phyloP scores from a whole-genome alignment of 148 eudicot genomes.

The Cornus controversa region DNA sequence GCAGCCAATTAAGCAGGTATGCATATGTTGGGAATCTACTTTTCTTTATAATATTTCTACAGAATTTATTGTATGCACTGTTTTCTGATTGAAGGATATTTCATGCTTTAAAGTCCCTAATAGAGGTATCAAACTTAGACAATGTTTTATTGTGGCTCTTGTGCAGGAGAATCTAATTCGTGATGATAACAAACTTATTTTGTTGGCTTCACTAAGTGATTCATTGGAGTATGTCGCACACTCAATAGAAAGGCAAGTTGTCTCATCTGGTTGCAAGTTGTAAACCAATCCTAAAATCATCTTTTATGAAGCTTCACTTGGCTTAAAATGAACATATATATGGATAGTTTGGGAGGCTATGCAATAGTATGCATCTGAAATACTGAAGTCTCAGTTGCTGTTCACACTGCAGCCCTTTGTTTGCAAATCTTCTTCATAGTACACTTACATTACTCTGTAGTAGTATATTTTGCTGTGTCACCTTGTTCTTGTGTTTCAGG shows the following conservation, averaged over 20 bases:
- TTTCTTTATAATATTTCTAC: no score
- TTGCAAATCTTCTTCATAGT: no score
- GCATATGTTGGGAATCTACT: conserved; percentile 1
- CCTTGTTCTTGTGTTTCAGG: no score
- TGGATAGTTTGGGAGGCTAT: background rate
- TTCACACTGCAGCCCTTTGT: background rate
- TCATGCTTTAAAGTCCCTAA: no score
- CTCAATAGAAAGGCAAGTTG: conserved; percentile 84
- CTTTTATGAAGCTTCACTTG: background rate
- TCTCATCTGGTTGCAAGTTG: conserved; percentile 5
- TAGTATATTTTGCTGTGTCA: no score
- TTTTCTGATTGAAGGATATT: background rate
- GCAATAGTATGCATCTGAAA: background rate
- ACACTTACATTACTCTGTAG: no score
- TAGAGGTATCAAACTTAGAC: background rate
- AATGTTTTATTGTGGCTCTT: conserved; percentile 5
- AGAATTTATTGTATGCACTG: background rate
- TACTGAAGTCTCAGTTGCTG: background rate
- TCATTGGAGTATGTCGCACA: conserved; percentile 99
- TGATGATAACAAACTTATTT: conserved; percentile 89
- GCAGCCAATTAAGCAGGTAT: conserved; percentile 94
- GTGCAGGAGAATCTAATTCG: conserved; percentile 92
- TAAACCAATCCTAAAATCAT: background rate
- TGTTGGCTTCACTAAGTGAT: conserved; percentile 94
- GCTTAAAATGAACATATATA: background rate